Evolutionary conservation across 441 rosid species (phyloP).

Genomic region (Dalechampia spathulata): DNA sequence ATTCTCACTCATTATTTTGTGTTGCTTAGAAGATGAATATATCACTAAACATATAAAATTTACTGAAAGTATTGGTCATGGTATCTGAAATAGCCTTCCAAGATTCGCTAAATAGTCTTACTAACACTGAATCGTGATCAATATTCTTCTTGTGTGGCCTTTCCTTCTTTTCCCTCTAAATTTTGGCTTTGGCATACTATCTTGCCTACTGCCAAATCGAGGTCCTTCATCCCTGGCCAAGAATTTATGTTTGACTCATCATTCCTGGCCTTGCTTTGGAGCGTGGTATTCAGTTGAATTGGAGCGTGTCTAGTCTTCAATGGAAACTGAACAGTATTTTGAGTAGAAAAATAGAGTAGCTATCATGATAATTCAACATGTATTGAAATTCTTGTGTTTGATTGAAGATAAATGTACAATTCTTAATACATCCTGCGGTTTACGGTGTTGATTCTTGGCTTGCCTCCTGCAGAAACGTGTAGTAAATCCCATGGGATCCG

Average conservation of each 20-base stretch:
- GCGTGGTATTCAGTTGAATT: no score
- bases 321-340: not conserved
- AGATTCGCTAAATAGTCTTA: not conserved
- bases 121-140: not conserved
- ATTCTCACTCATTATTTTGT: not conserved
- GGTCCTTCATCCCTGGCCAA: not conserved
- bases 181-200: not conserved
- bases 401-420: not conserved
- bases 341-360: not conserved
- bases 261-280: no score
- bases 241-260: not conserved
- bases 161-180: not conserved
- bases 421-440: not conserved
- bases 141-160: not conserved
- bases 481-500: conserved; percentile 10
- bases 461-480: conserved; percentile 15
- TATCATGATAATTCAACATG: not conserved
- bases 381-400: not conserved
- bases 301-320: not conserved
- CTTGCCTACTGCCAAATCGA: not conserved
- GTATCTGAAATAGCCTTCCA: not conserved
- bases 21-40: not conserved
- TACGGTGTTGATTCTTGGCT: no score
- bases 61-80: no score
- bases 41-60: no score